Evolutionary conservation across 345 rosid genomes (phyloP).

Genomic region (Eucalyptus microcorys): DNA sequence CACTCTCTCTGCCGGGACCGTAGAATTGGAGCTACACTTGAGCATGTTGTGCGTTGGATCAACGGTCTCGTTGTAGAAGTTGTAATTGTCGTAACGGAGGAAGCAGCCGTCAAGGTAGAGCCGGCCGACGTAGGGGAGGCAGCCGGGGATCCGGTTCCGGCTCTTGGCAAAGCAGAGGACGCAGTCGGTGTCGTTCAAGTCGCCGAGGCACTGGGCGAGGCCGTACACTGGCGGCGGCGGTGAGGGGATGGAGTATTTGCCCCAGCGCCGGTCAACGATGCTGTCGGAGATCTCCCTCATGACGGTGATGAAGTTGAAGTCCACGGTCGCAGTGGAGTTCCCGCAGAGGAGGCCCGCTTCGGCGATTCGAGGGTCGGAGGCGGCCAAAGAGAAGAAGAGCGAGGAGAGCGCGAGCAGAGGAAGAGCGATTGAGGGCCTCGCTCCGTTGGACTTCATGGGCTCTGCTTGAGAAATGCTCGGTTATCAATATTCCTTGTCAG

Average conservation of each 20-base stretch:
- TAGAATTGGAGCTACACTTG: conserved; percentile 1
- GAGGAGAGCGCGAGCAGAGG: neutral
- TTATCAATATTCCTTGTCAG: neutral
- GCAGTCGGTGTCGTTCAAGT: conserved; percentile 27
- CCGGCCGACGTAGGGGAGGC: conserved; percentile 26
- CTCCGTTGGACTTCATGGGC: neutral
- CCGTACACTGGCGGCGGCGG: conserved; percentile 11
- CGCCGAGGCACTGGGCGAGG: conserved; percentile 32
- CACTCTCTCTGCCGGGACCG: neutral
- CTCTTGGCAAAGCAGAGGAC: conserved; percentile 16
- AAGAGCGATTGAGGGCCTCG: neutral
- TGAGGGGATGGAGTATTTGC: neutral
- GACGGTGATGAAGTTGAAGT: neutral
- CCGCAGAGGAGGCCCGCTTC: neutral
- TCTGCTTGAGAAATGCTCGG: neutral
- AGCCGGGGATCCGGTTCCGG: conserved; percentile 3
- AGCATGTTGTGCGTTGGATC: conserved; percentile 13
- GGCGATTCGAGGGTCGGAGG: neutral
- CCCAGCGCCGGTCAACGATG: neutral
- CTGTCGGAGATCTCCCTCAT: neutral
- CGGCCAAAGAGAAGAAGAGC: neutral
- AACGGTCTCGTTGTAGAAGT: conserved; percentile 28
- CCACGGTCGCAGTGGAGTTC: neutral
- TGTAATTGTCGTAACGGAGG: conserved; percentile 31
- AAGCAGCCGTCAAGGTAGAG: conserved; percentile 58